Evolutionary conservation across 2,329 filamentous ascomycete species (phyloP), one percentile per base, ranked within the genome.

Genomic region (Colletotrichum incanum): DNA sequence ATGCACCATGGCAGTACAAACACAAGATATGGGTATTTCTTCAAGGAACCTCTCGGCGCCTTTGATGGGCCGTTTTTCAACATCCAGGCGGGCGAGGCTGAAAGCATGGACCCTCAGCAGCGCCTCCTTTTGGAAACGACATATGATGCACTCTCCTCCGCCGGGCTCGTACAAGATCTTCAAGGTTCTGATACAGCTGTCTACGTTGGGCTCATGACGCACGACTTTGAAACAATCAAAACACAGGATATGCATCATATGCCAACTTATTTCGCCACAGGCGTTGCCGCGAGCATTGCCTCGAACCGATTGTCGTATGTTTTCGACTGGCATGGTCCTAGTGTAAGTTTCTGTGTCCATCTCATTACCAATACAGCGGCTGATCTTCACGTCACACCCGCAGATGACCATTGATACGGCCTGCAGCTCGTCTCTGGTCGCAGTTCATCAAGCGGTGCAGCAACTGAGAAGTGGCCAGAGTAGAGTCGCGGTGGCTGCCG

Each of bases 341-440:
- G 79, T 58, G 76, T 83, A 62, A 67, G 65, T 37, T 50, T 7
- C 1, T 26, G 9, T 49, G 9, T 26, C n/a, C 43, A 59, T 39
- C 31, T 7, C 23, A 5, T 11, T 16, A 11, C 14, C 8, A n/a
- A 50, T n/a, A 2, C n/a, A 28, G 34, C 54, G 54, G 54, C 20
- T 56, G 9, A 56, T 56, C 1, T 5, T 41, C 5, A 11, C 37
- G 3, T 50, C 23, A 12, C 47, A 20, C 6, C n/a, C 23, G 20
- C 79, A 77, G 59, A 79, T 84, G 73, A 84, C 83, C 0, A 80
- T 86, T 9, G 83, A 86, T 56, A 86, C 84, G 31, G 85, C 82
- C 26, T 86, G 84, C 74, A 85, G 84, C 23, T 82, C 81, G 1
- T 81, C 82, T n/a, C 64, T 86, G 26, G 79, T 82, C 3, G 81